Evolutionary conservation across 176 grass and related monocot genomes (phyloP).

Genomic region (Oryza meyeriana): DNA sequence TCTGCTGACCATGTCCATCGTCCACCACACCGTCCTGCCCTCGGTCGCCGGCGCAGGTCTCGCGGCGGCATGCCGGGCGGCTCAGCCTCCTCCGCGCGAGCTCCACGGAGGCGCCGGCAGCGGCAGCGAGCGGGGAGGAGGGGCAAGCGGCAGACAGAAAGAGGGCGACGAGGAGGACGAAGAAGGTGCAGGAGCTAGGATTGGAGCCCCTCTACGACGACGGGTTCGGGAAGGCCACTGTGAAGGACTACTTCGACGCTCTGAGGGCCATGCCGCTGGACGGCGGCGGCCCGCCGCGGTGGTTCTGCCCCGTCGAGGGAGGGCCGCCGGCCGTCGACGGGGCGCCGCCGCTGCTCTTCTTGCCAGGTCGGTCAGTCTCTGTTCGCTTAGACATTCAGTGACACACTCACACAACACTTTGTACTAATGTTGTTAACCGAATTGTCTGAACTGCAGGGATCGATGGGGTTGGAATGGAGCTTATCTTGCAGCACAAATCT

Average conservation of each 20-base stretch:
- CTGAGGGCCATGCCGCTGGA: constrained; percentile 34
- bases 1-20: background rate
- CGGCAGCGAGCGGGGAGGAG: background rate
- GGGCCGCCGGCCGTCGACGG: constrained; percentile 29
- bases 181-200: background rate
- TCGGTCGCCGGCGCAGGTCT: background rate
- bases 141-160: background rate
- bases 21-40: background rate
- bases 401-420: too few relatives aligned
- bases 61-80: background rate
- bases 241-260: constrained; percentile 50
- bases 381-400: background rate
- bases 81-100: background rate
- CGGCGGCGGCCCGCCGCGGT: constrained; percentile 56
- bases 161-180: background rate
- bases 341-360: constrained; percentile 60
- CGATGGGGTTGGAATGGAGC: constrained; percentile 59
- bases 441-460: constrained; percentile 28
- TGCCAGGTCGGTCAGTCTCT: constrained; percentile 40
- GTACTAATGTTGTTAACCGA: background rate
- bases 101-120: background rate
- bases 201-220: constrained; percentile 59
- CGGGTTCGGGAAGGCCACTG: constrained; percentile 39
- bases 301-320: constrained; percentile 71
- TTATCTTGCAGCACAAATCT: constrained; percentile 67